Percentiles rank a stretch among this genome's conserved stretches.
Evolutionary conservation across 192 early-diverging fungal species (phyloP).

Genomic region (Backusella morwellensis): DNA sequence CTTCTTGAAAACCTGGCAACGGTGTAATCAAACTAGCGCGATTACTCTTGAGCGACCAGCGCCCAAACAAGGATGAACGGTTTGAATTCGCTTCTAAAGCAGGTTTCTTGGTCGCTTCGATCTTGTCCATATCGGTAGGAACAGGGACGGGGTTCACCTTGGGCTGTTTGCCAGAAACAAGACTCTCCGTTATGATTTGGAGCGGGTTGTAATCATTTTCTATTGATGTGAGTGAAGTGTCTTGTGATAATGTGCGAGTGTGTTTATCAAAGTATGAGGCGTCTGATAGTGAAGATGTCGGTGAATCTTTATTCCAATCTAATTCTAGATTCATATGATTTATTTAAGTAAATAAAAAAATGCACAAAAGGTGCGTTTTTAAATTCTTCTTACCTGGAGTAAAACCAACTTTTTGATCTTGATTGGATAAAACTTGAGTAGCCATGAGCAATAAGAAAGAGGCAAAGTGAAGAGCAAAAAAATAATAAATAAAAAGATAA

Average conservation of each 20-base stretch:
- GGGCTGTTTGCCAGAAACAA: conserved; percentile 1
- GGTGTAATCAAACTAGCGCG: conserved; percentile 11
- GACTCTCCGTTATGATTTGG: neutral
- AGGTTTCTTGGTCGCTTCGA: neutral
- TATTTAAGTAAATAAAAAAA: neutral
- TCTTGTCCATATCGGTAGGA: neutral
- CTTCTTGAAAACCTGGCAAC: conserved; percentile 17
- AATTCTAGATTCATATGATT: conserved; percentile 2
- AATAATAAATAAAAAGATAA: neutral
- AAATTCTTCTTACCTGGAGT: neutral
- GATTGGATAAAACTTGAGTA: neutral
- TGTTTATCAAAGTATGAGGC: conserved; percentile 1
- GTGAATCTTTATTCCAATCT: neutral
- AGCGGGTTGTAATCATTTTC: conserved; percentile 4
- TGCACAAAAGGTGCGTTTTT: neutral
- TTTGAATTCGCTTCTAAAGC: neutral
- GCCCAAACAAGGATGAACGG: conserved; percentile 7
- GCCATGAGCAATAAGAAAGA: neutral
- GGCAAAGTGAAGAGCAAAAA: neutral
- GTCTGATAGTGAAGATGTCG: neutral
- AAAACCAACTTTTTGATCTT: neutral
- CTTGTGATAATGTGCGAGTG: neutral
- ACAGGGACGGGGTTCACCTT: neutral
- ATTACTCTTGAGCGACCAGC: neutral
- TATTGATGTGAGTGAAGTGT: neutral